Base-by-base conservation (phyloP, 164 flowering plant species). In the Dillenia suffruticosa region DNA sequence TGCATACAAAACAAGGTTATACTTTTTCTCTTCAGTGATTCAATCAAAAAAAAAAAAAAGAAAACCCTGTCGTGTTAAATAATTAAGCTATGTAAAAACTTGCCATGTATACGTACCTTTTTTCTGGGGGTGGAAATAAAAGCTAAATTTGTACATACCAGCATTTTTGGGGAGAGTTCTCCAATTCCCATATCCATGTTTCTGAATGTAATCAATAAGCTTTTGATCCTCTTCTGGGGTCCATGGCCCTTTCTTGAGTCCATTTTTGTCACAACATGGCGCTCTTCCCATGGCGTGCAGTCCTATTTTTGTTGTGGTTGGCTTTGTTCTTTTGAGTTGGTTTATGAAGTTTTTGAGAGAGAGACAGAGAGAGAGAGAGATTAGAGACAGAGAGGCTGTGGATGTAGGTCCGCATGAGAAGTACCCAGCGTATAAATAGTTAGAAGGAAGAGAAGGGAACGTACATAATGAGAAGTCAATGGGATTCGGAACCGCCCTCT, bases 241-340 rank as follows among this genome's bases (percentile, higher is more conserved):
- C 98, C 98, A 92, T 19, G 98, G 98, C 3, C 98, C 98, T 57
- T 85, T 92, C 73, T 90, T 92, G 17, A 92, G 69, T 1, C 98
- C 98, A 76, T 81, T 79, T 65, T 84, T 86, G 8, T 89, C 96
- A 71, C 96, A 90, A 63, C 98, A 90, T 51, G 98, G 98, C 54
- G 89, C 66, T 82, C 97, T 89, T 56, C 98, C 98, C 98, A 93
- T 93, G 22, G 44, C 57, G 44, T 54, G 16, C 6, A 4, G 16
- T 24, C 9, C 17, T 60, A 14, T 22, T 11, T 48, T 8, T 26
- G 32, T 13, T 3, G 8, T n/a, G 10, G 46, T 16, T 57, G 1
- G 15, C 47, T 51, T 9, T 10, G 12, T 17, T 44, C 19, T 62
- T 16, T 52, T 6, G 22, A 45, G 53, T 9, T 49, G 63, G 14